Conservation (phyloP, 1,139 yeast species). For the Lodderomyces parapsilosis region DNA sequence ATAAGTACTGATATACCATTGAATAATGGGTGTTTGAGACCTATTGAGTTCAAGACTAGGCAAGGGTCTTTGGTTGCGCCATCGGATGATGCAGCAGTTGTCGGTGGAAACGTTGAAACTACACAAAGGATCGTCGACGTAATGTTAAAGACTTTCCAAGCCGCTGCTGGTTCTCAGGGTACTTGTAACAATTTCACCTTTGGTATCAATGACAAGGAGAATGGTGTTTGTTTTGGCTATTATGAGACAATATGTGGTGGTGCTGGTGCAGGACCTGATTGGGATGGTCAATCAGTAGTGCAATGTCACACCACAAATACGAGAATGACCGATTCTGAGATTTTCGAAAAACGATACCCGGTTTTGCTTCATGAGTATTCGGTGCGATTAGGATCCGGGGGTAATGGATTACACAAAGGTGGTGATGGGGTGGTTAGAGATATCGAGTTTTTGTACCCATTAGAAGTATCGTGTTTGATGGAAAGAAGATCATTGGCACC, state of each 20-base stretch:
- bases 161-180: conserved; percentile 61
- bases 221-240: conserved; percentile 42
- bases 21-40: conserved; percentile 80
- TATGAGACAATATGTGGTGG: conserved; percentile 53
- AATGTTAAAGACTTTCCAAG: conserved; percentile 69
- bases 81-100: conserved; percentile 76
- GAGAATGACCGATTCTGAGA: conserved; percentile 47
- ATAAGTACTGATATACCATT: conserved; percentile 78
- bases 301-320: conserved; percentile 52
- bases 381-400: conserved; percentile 42
- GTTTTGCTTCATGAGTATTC: conserved; percentile 43
- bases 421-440: conserved; percentile 49
- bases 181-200: conserved; percentile 52
- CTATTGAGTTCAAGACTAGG: conserved; percentile 65
- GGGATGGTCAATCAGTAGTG: conserved; percentile 49
- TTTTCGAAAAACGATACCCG: conserved; percentile 48
- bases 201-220: conserved; percentile 40
- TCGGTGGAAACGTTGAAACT: conserved; percentile 88
- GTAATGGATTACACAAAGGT: conserved; percentile 40
- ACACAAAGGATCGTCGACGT: conserved; percentile 83
- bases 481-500: conserved; percentile 47
- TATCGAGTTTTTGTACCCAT: conserved; percentile 40
- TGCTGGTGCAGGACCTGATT: conserved; percentile 49
- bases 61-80: conserved; percentile 71
- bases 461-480: conserved; percentile 46